Conservation (phyloP, 345 rosid species). For the Pistacia integerrima region DNA sequence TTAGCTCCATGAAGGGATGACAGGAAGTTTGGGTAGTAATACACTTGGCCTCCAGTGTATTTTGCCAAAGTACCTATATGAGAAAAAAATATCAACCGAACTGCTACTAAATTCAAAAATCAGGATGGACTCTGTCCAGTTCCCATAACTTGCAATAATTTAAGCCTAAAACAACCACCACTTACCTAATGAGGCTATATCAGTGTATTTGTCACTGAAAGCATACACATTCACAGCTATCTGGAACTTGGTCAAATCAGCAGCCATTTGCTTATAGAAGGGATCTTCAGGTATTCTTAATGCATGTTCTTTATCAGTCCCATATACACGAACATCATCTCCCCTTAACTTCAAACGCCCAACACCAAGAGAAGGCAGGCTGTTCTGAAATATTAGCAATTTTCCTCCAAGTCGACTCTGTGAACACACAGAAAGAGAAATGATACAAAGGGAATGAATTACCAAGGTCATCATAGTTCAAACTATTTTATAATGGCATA, state of each 20-base stretch:
- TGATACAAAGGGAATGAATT: constrained; percentile 16
- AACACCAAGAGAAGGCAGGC: constrained; percentile 92
- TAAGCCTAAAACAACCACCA: background rate
- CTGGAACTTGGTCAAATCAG: constrained; percentile 96
- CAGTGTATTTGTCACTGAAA: constrained; percentile 88
- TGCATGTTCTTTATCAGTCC: constrained; percentile 87
- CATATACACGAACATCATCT: constrained; percentile 92
- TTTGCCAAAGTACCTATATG: constrained; percentile 83
- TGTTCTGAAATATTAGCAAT: constrained; percentile 85
- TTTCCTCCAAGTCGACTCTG: constrained; percentile 98
- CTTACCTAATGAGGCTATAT: constrained; percentile 93
- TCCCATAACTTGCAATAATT: background rate
- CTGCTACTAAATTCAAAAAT: background rate
- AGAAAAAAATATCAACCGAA: background rate
- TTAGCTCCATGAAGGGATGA: constrained; percentile 74
- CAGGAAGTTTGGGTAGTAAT: constrained; percentile 86
- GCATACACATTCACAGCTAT: constrained; percentile 91
- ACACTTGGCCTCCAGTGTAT: constrained; percentile 98
- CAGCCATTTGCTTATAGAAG: constrained; percentile 98
- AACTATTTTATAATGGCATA: background rate
- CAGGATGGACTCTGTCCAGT: background rate
- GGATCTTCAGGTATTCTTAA: constrained; percentile 91
- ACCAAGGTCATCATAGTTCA: constrained; percentile 2
- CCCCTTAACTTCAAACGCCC: constrained; percentile 96
- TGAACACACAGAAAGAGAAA: constrained; percentile 8